Evolutionary conservation across 2,329 filamentous ascomycete genomes (phyloP), one percentile per base, ranked within the genome.

Genomic region (Microcyclospora pomicola): DNA sequence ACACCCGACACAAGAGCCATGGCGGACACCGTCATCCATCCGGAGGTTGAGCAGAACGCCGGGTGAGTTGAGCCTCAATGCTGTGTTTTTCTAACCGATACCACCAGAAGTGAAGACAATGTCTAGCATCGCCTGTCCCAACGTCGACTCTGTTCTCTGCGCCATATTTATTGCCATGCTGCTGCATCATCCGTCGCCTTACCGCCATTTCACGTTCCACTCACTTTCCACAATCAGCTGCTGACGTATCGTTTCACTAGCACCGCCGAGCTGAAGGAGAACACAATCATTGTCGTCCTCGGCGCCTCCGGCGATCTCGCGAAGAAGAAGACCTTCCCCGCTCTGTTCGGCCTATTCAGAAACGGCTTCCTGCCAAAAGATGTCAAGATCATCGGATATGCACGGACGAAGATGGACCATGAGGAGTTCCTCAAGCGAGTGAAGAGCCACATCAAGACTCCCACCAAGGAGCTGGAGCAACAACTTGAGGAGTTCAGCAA

Each of bases 321-420:
- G 36, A 98, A 98, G 75, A 98, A 98, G 80, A 98, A 98, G 80
- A 98, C 91, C 33, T 98, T 93, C 68, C 91, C 91, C 49, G 91
- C 91, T 43, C 78, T 98, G 40, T 98, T 98, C 61, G 91, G 91
- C 53, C 78, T 98, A 57, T 94, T 88, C 70, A 85, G 91, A 60
- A 98, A 98, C 71, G 88, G 95, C 66, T 98, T 96, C 71, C 82
- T 98, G 36, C 91, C 67, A 54, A 93, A 93, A 67, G 86, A 92
- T 64, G 86, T 94, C 66, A 83, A 79, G 65, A 95, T 98, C 60
- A 78, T 98, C 56, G 91, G 91, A 70, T 98, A 98, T 84, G 91
- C 91, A 55, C 80, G 91, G 61, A 98, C 91, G 53, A 95, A 95
- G 73, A 98, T 98, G 91, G 87, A 96, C 68, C 86, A 88, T 57